Evolutionary conservation across 495 filamentous ascomycete genomes (phyloP).

Genomic region (Tuber magnatum): DNA sequence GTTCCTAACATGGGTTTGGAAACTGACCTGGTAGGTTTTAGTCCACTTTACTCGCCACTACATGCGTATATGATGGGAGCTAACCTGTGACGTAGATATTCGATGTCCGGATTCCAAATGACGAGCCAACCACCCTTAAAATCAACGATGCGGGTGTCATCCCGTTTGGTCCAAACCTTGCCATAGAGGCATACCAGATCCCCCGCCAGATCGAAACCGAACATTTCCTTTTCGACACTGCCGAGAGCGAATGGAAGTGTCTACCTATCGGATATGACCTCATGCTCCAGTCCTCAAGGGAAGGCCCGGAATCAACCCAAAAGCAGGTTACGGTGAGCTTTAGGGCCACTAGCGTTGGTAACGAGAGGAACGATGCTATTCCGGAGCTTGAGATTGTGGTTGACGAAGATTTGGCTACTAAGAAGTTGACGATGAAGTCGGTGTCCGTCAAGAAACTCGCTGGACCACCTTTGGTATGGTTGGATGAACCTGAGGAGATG

Average conservation of each 20-base stretch:
- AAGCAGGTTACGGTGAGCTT: constrained; percentile 17
- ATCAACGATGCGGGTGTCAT: constrained; percentile 21
- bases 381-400: constrained; percentile 19
- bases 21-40: constrained; percentile 23
- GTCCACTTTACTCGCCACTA: not conserved
- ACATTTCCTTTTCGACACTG: not conserved
- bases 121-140: constrained; percentile 14
- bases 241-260: not conserved
- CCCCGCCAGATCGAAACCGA: not conserved
- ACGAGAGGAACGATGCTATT: constrained; percentile 23
- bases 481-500: not conserved
- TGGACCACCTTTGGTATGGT: constrained; percentile 1
- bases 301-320: not conserved
- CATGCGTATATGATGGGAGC: not conserved
- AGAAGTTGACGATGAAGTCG: constrained; percentile 10
- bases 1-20: constrained; percentile 16
- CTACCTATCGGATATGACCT: constrained; percentile 15
- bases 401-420: constrained; percentile 10
- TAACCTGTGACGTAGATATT: constrained; percentile 18
- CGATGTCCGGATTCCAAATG: constrained; percentile 13
- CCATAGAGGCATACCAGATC: constrained; percentile 19
- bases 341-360: constrained; percentile 16
- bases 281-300: constrained; percentile 7
- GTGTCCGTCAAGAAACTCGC: constrained; percentile 5
- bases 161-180: constrained; percentile 12